Conservation (phyloP, 208 protist species). For the Lotmaria passim region DNA sequence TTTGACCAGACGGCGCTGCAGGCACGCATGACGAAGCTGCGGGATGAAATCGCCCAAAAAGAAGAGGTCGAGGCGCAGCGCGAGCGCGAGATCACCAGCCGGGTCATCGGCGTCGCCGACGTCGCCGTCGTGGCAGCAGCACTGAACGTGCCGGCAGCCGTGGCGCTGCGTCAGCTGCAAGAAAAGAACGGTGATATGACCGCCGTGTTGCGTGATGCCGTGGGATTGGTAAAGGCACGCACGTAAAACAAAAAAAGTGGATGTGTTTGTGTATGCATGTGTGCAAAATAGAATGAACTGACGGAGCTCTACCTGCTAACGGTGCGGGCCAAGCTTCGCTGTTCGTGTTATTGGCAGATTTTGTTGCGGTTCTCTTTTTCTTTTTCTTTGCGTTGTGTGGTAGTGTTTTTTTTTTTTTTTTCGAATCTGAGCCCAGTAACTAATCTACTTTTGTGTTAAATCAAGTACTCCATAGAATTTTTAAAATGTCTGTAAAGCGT, state of each 20-base stretch:
- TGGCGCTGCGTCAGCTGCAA: conserved; percentile 55
- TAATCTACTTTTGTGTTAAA: no score
- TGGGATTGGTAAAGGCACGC: conserved; percentile 65
- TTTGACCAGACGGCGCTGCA: conserved; percentile 75
- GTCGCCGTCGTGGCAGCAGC: conserved; percentile 54
- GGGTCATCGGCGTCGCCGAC: conserved; percentile 51
- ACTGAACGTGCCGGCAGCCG: conserved; percentile 38
- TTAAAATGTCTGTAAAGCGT: no score
- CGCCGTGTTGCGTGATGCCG: conserved; percentile 66
- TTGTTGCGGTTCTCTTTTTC: no score
- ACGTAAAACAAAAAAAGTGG: conserved; percentile 3
- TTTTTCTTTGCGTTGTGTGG: no score
- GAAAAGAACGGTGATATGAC: conserved; percentile 65
- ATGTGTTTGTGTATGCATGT: no score
- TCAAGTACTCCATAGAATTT: no score
- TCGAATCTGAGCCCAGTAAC: no score
- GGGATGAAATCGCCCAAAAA: conserved; percentile 63
- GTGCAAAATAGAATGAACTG: no score
- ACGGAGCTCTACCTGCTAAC: no score
- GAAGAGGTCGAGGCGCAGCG: conserved; percentile 62
- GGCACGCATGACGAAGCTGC: conserved; percentile 72
- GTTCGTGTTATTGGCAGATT: no score
- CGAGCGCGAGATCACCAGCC: conserved; percentile 50
- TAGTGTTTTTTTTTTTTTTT: no score
- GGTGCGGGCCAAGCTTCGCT: no score